Percentiles rank a stretch among this genome's conserved stretches.
phyloP scores from a whole-genome alignment of 2,329 filamentous ascomycete genomes.

The Hymenoscyphus albidus region DNA sequence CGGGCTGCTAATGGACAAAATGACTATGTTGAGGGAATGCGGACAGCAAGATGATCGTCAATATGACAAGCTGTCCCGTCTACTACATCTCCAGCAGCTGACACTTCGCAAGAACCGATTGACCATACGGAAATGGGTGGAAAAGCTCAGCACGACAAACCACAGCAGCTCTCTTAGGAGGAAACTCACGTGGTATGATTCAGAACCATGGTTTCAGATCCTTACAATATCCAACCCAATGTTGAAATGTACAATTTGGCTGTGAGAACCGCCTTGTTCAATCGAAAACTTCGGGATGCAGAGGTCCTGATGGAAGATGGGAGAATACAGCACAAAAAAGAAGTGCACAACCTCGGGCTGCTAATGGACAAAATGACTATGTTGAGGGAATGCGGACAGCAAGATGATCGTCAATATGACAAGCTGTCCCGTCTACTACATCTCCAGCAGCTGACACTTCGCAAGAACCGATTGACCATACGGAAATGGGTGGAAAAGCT shows the following conservation, averaged over 20 bases:
- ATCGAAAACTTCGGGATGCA: not conserved
- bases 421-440: not conserved
- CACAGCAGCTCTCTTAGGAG: too few relatives aligned
- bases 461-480: not conserved
- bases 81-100: too few relatives aligned
- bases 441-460: not conserved
- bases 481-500: not conserved
- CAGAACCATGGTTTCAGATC: too few relatives aligned
- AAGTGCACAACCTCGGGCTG: not conserved
- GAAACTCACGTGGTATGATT: too few relatives aligned
- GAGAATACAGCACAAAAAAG: not conserved
- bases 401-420: not conserved
- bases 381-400: not conserved
- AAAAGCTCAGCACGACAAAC: too few relatives aligned
- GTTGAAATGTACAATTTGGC: slow-evolving; percentile 28
- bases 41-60: too few relatives aligned
- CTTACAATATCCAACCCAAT: slow-evolving; percentile 29
- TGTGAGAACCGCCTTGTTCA: not conserved
- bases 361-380: not conserved
- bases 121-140: too few relatives aligned
- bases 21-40: too few relatives aligned
- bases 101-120: too few relatives aligned
- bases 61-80: too few relatives aligned
- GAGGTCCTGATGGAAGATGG: not conserved
- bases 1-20: too few relatives aligned